phyloP scores from a whole-genome alignment of 2,329 filamentous ascomycete genomes.

The Diaporthe citriasiana region DNA sequence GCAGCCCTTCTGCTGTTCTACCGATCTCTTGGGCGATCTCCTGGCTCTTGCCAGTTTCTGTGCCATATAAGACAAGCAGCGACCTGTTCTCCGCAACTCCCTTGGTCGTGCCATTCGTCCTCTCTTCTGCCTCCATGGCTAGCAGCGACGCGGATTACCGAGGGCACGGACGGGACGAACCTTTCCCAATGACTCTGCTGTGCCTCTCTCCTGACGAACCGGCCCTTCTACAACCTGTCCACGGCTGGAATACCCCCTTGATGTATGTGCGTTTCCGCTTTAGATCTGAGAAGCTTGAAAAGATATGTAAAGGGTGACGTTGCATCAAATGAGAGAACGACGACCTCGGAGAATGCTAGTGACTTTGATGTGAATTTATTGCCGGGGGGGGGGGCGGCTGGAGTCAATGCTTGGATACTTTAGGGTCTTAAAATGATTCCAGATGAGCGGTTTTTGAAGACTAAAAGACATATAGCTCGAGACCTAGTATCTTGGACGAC shows the following conservation, averaged over 20 bases:
- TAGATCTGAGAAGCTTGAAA: neutral
- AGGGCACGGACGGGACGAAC: neutral
- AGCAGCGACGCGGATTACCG: neutral
- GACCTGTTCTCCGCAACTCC: conserved; percentile 53
- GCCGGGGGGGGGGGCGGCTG: neutral
- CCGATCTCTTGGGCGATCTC: conserved; percentile 91
- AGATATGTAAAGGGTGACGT: neutral
- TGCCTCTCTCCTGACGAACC: neutral
- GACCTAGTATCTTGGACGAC: neutral
- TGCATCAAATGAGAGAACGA: neutral
- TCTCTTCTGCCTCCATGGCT: conserved; percentile 36
- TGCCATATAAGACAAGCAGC: conserved; percentile 86
- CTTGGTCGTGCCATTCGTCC: neutral
- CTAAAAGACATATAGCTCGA: neutral
- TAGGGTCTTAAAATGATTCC: neutral
- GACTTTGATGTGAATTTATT: neutral
- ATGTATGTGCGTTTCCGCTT: neutral
- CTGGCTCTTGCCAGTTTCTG: conserved; percentile 94
- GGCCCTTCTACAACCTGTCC: neutral
- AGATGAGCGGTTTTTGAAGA: neutral
- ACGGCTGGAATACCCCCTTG: neutral
- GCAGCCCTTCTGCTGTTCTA: conserved; percentile 79
- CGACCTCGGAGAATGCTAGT: neutral
- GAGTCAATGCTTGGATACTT: neutral
- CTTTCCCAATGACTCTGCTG: neutral